Evolutionary conservation across 1,284 basidiomycete species (phyloP).

Genomic region (Rhodotorula sp.): DNA sequence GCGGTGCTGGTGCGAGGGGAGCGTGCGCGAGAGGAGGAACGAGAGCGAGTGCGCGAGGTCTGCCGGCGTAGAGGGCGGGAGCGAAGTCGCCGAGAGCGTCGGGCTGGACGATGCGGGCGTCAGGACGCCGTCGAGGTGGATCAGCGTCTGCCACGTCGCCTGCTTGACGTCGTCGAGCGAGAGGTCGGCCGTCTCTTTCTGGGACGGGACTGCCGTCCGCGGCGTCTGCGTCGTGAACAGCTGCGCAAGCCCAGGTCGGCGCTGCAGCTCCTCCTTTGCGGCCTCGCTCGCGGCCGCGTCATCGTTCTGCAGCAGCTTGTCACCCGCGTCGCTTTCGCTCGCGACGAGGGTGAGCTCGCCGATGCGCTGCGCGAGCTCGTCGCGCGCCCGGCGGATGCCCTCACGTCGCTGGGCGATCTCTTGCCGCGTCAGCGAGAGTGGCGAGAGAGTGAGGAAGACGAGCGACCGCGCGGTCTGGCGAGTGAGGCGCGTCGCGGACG

Average conservation of each 20-base stretch:
- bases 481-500: constrained; percentile 21
- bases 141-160: constrained; percentile 30
- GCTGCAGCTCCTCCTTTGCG: background rate
- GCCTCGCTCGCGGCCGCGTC: background rate
- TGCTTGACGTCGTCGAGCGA: constrained; percentile 19
- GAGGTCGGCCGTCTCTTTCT: background rate
- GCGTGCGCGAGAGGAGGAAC: constrained; percentile 32
- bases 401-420: constrained; percentile 40
- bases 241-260: background rate
- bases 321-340: background rate
- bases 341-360: constrained; percentile 38
- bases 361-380: constrained; percentile 37
- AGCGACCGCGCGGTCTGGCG: constrained; percentile 33
- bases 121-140: constrained; percentile 24
- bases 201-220: background rate
- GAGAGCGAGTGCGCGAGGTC: constrained; percentile 36
- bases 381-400: constrained; percentile 25
- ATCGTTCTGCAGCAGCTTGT: background rate
- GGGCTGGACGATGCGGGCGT: background rate
- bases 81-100: background rate
- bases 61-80: constrained; percentile 15
- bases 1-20: constrained; percentile 17
- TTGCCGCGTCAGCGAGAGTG: constrained; percentile 43
- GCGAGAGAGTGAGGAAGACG: constrained; percentile 44
- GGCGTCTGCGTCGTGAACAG: background rate